Conservation (phyloP, 2,329 filamentous ascomycete species). For the Colletotrichum sp. region DNA sequence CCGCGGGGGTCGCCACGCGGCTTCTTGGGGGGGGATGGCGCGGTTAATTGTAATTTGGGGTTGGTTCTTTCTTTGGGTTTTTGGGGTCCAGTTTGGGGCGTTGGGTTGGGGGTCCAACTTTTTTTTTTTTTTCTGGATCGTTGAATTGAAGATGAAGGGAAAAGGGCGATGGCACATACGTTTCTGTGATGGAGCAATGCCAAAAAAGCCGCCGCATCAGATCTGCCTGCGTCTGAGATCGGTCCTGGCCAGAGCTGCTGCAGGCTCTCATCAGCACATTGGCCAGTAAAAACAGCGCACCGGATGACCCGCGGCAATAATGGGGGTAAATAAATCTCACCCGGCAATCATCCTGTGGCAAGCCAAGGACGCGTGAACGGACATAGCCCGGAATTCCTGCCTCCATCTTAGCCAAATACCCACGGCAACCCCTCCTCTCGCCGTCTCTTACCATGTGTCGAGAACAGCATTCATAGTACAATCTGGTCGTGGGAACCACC, state of each 20-base stretch:
- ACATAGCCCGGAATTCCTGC: conserved; percentile 67
- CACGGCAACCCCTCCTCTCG: not conserved
- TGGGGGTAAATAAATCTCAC: conserved; percentile 33
- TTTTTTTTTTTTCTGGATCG: not conserved
- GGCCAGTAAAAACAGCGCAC: not conserved
- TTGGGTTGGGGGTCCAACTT: not conserved
- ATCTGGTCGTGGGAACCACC: conserved; percentile 31
- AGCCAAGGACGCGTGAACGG: conserved; percentile 58
- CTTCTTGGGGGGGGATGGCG: no score
- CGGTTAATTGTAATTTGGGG: no score
- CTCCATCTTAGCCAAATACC: not conserved
- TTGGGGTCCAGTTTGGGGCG: conserved; percentile 3
- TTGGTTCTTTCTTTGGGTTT: no score
- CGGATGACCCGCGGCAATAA: not conserved
- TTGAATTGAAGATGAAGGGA: not conserved
- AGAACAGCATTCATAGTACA: conserved; percentile 59
- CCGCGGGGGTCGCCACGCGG: no score
- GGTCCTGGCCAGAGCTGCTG: conserved; percentile 49
- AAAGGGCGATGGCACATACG: conserved; percentile 37
- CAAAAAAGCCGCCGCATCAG: conserved; percentile 61
- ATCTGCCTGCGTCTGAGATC: conserved; percentile 50
- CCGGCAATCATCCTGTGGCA: conserved; percentile 62
- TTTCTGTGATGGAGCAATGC: conserved; percentile 62
- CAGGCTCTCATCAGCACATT: not conserved
- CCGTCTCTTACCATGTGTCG: conserved; percentile 13